Evolutionary conservation across 2,329 filamentous ascomycete genomes (phyloP).

Genomic region (Fusarium verrucosum): DNA sequence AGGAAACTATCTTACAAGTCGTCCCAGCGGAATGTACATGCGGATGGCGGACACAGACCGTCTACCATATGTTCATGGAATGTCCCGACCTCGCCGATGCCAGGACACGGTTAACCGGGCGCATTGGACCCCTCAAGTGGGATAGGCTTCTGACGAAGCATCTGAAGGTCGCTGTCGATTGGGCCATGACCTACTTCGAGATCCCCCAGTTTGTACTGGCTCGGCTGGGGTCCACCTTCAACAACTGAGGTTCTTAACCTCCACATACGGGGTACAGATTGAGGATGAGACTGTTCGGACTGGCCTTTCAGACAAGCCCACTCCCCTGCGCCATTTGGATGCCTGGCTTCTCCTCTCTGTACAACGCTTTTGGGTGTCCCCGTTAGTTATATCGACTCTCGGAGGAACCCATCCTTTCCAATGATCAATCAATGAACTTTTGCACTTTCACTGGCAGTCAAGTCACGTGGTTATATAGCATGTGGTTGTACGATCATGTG

Average conservation of each 20-base stretch:
- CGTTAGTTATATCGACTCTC: background rate
- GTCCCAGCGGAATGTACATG: background rate
- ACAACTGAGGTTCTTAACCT: background rate
- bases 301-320: background rate
- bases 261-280: background rate
- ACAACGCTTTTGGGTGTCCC: background rate
- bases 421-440: too few species aligned
- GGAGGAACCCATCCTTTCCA: background rate
- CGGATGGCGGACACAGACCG: background rate
- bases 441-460: too few species aligned
- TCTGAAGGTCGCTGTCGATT: background rate
- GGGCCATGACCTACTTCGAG: constrained; percentile 1
- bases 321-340: background rate
- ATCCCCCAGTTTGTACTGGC: background rate
- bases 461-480: too few species aligned
- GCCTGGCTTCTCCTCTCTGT: background rate
- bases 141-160: background rate
- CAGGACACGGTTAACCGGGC: background rate
- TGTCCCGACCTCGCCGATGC: background rate
- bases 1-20: background rate
- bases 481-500: too few species aligned
- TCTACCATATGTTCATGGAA: background rate
- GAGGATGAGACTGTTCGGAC: background rate
- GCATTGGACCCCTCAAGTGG: background rate
- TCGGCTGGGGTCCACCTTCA: background rate